phyloP scores from a whole-genome alignment of 805 yeast genomes.

The Hanseniaspora lachancei region DNA sequence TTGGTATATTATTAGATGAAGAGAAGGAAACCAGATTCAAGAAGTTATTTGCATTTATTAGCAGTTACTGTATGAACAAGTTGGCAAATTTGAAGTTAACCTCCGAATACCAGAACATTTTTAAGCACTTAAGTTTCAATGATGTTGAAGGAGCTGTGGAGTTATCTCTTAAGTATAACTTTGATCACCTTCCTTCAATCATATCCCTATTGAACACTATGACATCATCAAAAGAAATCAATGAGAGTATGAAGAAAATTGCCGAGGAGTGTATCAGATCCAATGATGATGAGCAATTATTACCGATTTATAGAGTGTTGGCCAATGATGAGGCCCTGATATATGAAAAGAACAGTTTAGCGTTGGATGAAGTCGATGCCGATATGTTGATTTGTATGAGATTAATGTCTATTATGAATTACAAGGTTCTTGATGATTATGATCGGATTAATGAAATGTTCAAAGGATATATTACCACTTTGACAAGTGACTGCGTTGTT shows the following conservation, averaged over 20 bases:
- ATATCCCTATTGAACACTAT: not conserved
- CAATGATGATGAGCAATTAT: not conserved
- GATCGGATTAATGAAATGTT: not conserved
- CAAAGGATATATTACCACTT: not conserved
- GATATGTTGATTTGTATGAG: not conserved
- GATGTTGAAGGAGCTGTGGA: slow-evolving; percentile 1
- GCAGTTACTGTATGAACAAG: not conserved
- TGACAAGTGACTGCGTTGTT: not conserved
- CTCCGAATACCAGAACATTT: not conserved
- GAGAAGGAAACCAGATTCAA: not conserved
- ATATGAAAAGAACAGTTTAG: not conserved
- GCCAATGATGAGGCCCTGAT: not conserved
- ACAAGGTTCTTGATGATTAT: no score
- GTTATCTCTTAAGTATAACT: not conserved
- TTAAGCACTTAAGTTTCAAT: not conserved
- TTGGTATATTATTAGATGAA: not conserved
- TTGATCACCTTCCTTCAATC: not conserved
- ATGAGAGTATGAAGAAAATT: not conserved
- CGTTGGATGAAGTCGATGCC: not conserved
- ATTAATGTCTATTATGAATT: not conserved
- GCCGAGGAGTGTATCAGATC: not conserved
- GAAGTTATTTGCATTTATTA: not conserved
- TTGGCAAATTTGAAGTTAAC: not conserved
- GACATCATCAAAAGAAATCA: not conserved
- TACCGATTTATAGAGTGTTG: slow-evolving; percentile 1